Evolutionary conservation across 2,329 filamentous ascomycete genomes (phyloP).

Genomic region (Fusarium annulatum): DNA sequence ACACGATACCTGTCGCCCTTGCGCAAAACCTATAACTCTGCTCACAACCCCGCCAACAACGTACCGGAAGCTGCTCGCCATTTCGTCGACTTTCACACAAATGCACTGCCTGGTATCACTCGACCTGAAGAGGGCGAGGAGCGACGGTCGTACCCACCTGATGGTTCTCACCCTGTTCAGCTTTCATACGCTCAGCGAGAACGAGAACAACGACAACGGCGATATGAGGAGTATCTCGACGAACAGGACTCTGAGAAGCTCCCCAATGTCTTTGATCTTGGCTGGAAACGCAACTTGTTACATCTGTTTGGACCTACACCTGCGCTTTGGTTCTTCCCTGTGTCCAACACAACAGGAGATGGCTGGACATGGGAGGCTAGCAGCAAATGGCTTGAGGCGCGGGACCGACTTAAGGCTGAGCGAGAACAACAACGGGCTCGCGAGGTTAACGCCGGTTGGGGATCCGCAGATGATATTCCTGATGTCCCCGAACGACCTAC

Average conservation of each 20-base stretch:
- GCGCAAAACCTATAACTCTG: slow-evolving; percentile 73
- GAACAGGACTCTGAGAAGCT: slow-evolving; percentile 89
- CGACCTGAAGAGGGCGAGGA: slow-evolving; percentile 84
- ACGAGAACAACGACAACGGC: slow-evolving; percentile 63
- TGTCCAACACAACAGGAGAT: slow-evolving; percentile 88
- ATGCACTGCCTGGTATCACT: slow-evolving; percentile 82
- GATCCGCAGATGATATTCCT: slow-evolving; percentile 51
- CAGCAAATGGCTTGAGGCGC: slow-evolving; percentile 78
- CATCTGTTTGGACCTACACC: slow-evolving; percentile 84
- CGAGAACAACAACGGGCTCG: slow-evolving; percentile 69
- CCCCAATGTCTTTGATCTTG: slow-evolving; percentile 93
- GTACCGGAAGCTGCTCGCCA: slow-evolving; percentile 72
- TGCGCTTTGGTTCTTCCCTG: slow-evolving; percentile 80
- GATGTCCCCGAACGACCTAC: slow-evolving; percentile 40
- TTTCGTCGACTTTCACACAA: slow-evolving; percentile 83
- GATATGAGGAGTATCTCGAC: slow-evolving; percentile 81
- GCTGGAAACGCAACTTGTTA: slow-evolving; percentile 79
- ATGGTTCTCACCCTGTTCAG: slow-evolving; percentile 55
- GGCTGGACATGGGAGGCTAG: slow-evolving; percentile 96
- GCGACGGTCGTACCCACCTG: slow-evolving; percentile 46
- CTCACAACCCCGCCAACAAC: slow-evolving; percentile 63
- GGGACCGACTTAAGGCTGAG: slow-evolving; percentile 70
- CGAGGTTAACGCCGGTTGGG: slow-evolving; percentile 77
- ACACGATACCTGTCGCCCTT: slow-evolving; percentile 90
- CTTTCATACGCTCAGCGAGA: slow-evolving; percentile 67